phyloP scores from a whole-genome alignment of 345 rosid genomes.

The Sonneratia caseolaris region DNA sequence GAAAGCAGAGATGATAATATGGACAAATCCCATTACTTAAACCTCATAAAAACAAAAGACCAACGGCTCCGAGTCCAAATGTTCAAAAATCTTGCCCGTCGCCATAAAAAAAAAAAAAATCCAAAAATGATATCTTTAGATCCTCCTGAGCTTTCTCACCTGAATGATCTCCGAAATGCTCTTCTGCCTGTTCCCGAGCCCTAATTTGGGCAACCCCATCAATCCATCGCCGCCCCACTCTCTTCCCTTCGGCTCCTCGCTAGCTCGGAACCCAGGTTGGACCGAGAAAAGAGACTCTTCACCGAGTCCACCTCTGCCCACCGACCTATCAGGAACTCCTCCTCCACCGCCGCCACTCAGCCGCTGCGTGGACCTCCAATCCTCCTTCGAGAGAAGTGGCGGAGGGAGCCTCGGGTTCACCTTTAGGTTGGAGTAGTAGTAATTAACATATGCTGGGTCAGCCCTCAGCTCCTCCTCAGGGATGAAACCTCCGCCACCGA shows the following conservation, averaged over 20 bases:
- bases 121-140: slow-evolving; percentile 9
- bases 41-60: neutral
- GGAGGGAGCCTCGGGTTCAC: slow-evolving; percentile 89
- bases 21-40: neutral
- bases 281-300: slow-evolving; percentile 49
- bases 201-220: slow-evolving; percentile 63
- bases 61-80: neutral
- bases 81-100: neutral
- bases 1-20: neutral
- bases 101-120: slow-evolving; percentile 3
- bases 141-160: slow-evolving; percentile 27
- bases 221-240: slow-evolving; percentile 91
- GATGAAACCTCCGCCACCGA: slow-evolving; percentile 23
- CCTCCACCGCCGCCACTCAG: slow-evolving; percentile 29
- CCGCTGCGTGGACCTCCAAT: slow-evolving; percentile 67
- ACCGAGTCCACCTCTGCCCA: slow-evolving; percentile 19
- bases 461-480: slow-evolving; percentile 72
- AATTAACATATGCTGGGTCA: slow-evolving; percentile 66
- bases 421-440: slow-evolving; percentile 67
- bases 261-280: slow-evolving; percentile 65
- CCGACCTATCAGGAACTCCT: slow-evolving; percentile 61
- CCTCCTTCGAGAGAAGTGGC: slow-evolving; percentile 74
- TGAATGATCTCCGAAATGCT: slow-evolving; percentile 83
- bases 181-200: slow-evolving; percentile 63
- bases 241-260: slow-evolving; percentile 26